Conservation (phyloP, 2,329 filamentous ascomycete species). For the Cladosporium sphaerospermum region DNA sequence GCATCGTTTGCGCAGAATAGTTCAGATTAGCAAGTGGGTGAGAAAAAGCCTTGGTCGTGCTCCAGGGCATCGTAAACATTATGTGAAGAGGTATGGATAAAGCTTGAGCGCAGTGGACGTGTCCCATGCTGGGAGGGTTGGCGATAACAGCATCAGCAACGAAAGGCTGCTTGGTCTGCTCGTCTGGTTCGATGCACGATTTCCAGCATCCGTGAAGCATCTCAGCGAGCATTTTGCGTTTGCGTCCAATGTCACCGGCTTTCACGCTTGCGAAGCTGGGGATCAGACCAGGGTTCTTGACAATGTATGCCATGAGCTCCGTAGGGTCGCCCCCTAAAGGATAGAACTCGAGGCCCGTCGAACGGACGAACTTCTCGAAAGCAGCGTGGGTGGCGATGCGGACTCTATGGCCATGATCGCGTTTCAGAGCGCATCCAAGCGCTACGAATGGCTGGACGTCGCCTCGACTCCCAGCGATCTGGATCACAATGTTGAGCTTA, state of each 20-base stretch:
- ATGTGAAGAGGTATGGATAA: slow-evolving; percentile 67
- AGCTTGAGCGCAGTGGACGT: slow-evolving; percentile 67
- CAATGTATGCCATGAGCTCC: slow-evolving; percentile 55
- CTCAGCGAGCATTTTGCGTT: slow-evolving; percentile 18
- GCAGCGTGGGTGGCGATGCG: slow-evolving; percentile 66
- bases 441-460: slow-evolving; percentile 75
- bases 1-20: slow-evolving; percentile 63
- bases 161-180: slow-evolving; percentile 57
- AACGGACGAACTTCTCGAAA: slow-evolving; percentile 62
- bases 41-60: slow-evolving; percentile 72
- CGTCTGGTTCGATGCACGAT: slow-evolving; percentile 21
- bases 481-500: slow-evolving; percentile 61
- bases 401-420: slow-evolving; percentile 63
- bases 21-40: slow-evolving; percentile 78
- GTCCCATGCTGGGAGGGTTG: slow-evolving; percentile 68
- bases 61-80: slow-evolving; percentile 95
- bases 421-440: slow-evolving; percentile 58
- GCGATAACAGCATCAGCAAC: slow-evolving; percentile 75
- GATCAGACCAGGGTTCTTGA: slow-evolving; percentile 29
- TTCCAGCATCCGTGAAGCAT: slow-evolving; percentile 27
- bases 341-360: slow-evolving; percentile 69
- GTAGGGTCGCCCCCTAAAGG: slow-evolving; percentile 69
- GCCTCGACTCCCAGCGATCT: slow-evolving; percentile 67
- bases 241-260: slow-evolving; percentile 22
- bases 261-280: slow-evolving; percentile 21